Evolutionary conservation across 176 grass and related monocot genomes (phyloP), one percentile per base, ranked within the genome.

Genomic region (Cymbopogon citratus): DNA sequence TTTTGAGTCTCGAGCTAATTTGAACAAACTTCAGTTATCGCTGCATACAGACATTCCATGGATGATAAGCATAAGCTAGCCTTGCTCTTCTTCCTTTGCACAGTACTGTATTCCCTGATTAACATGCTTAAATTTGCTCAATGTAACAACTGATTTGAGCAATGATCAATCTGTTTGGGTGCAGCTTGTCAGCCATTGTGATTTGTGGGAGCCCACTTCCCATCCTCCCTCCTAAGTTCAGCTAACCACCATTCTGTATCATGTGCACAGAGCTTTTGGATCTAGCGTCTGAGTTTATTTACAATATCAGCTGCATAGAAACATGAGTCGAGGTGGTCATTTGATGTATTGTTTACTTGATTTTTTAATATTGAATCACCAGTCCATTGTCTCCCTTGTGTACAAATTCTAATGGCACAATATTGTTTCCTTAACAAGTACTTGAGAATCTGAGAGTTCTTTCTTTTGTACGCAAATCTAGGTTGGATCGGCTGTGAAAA

Each of bases 401-500:
- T 26, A 26, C 73, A 77, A 52, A 56, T 82, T 51, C 25, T 5
- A n/a, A 78, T 66, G 7, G 51, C 3, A 70, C 74, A 57, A 31
- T 82, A 70, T 39, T 48, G 49, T 23, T 75, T 69, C 21, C 34
- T 66, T 84, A 21, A 33, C 26, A 26, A 36, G 7, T 31, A 4
- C 40, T 59, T 21, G 21, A 70, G 6, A 57, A 21, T 36, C 56
- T 77, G 15, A 89, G 12, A 36, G 8, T 44, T 27, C 5, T 2
- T 19, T 49, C 0, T 21, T 62, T 83, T 78, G 0, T 51, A 43
- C 18, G 6, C 49, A 63, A 79, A 73, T 82, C 64, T 80, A 98
- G 95, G 92, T 98, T 49, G 81, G 86, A 15, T 94, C 87, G 3
- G 89, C 90, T 46, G 73, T 93, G 39, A 87, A 84, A 83, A 84